phyloP scores from a whole-genome alignment of 2,329 filamentous ascomycete species.

The Sporothrix curviconia region DNA sequence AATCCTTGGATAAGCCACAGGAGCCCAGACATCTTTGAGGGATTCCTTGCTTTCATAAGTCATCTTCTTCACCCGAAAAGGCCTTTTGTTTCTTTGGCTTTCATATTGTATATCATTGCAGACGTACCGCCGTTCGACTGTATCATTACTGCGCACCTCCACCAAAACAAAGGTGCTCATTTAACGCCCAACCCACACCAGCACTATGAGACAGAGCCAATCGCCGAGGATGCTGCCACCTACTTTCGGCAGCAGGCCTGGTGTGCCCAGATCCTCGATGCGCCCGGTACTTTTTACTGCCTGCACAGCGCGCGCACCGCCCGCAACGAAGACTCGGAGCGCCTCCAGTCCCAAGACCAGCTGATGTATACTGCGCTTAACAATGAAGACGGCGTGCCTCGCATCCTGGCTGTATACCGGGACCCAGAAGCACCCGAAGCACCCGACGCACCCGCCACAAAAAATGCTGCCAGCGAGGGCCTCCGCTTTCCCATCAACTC shows the following conservation, averaged over 20 bases:
- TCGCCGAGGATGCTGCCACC: conserved; percentile 11
- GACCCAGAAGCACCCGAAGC: conserved; percentile 13
- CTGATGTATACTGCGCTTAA: conserved; percentile 14
- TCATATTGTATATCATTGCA: too few relatives aligned
- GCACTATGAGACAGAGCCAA: conserved; percentile 5
- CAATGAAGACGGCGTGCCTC: conserved; percentile 19
- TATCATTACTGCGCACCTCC: background rate
- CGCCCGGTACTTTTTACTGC: conserved; percentile 5
- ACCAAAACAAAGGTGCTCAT: background rate
- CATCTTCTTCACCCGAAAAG: too few relatives aligned
- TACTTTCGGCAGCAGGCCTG: conserved; percentile 14
- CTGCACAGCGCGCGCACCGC: background rate
- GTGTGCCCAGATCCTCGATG: conserved; percentile 14
- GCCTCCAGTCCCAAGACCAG: conserved; percentile 12
- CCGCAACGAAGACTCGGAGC: background rate
- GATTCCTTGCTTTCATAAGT: too few relatives aligned
- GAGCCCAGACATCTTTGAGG: too few relatives aligned
- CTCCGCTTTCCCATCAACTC: conserved; percentile 18
- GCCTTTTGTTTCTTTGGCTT: too few relatives aligned
- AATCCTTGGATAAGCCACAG: too few relatives aligned
- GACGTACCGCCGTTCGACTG: too few relatives aligned
- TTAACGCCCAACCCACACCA: background rate
- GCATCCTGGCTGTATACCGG: conserved; percentile 21
- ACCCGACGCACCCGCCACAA: background rate
- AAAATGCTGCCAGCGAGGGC: background rate